phyloP scores from a whole-genome alignment of 1,284 basidiomycete species.

The Apiotrichum gamsii region DNA sequence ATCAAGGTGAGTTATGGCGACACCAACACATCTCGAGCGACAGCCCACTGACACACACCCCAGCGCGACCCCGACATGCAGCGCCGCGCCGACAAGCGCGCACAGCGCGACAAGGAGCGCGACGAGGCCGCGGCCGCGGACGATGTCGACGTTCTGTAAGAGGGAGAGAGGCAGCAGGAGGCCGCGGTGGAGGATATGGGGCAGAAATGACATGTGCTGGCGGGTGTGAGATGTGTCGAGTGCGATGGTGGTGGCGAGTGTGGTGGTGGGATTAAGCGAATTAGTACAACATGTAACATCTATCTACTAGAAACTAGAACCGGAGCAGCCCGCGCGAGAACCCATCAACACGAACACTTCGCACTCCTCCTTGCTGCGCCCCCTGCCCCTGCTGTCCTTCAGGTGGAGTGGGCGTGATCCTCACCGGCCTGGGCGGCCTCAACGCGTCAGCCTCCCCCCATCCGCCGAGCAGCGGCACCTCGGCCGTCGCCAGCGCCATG shows the following conservation, averaged over 20 bases:
- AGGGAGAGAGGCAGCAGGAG: too few species aligned
- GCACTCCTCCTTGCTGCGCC: too few species aligned
- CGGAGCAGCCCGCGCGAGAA: conserved; percentile 2
- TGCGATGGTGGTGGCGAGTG: too few species aligned
- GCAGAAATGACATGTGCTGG: too few species aligned
- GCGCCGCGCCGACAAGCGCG: neutral
- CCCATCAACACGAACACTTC: conserved; percentile 7
- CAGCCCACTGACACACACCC: neutral
- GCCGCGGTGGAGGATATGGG: too few species aligned
- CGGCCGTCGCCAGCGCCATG: conserved; percentile 2
- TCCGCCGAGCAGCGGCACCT: neutral
- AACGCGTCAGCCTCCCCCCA: conserved; percentile 11
- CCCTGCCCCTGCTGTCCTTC: neutral
- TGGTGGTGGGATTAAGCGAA: too few species aligned
- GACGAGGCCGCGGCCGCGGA: too few species aligned
- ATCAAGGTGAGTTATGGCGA: conserved; percentile 13
- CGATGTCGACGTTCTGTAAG: too few species aligned
- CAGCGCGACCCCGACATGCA: conserved; percentile 4
- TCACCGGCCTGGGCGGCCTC: conserved; percentile 4
- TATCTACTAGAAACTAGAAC: neutral
- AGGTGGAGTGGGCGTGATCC: neutral
- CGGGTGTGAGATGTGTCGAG: too few species aligned
- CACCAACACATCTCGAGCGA: neutral
- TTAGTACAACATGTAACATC: conserved; percentile 1
- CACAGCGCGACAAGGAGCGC: too few species aligned